A percentile compares a stretch with the other conserved stretches of the same genome.
Evolutionary conservation across 1,139 yeast genomes (phyloP).

Genomic region (Barnettozyma hawaiiensis): DNA sequence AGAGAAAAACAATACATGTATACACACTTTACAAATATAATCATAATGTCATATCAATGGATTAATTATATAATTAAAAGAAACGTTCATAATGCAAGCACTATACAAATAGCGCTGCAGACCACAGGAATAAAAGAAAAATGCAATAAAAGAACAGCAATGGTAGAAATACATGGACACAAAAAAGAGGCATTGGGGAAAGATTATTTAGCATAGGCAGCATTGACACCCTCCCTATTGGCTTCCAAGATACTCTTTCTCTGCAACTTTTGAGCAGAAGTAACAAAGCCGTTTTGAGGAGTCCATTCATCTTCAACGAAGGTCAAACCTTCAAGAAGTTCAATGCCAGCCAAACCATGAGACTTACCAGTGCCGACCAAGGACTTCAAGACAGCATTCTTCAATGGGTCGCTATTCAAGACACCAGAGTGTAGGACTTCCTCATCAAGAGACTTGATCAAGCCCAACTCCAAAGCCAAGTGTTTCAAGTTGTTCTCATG

Average conservation of each 20-base stretch:
- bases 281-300: slow-evolving; percentile 89
- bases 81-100: too few relatives aligned
- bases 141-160: neutral
- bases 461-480: slow-evolving; percentile 49
- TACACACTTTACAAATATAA: neutral
- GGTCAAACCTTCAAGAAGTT: slow-evolving; percentile 73
- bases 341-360: slow-evolving; percentile 83
- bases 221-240: slow-evolving; percentile 54
- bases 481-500: slow-evolving; percentile 60
- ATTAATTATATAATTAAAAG: neutral
- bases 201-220: slow-evolving; percentile 36
- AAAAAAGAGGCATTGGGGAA: too few relatives aligned
- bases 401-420: slow-evolving; percentile 53
- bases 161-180: too few relatives aligned
- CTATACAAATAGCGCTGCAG: too few relatives aligned
- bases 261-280: slow-evolving; percentile 94
- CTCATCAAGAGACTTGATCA: slow-evolving; percentile 46
- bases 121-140: neutral
- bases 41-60: neutral
- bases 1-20: too few relatives aligned
- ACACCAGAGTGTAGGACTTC: slow-evolving; percentile 40
- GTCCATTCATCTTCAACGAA: slow-evolving; percentile 94
- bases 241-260: slow-evolving; percentile 81
- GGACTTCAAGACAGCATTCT: slow-evolving; percentile 48
- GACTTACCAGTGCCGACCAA: slow-evolving; percentile 70